Evolutionary conservation across 768 basidiomycete species (phyloP), one percentile per base, ranked within the genome.

Genomic region (Podaxis rugospora): DNA sequence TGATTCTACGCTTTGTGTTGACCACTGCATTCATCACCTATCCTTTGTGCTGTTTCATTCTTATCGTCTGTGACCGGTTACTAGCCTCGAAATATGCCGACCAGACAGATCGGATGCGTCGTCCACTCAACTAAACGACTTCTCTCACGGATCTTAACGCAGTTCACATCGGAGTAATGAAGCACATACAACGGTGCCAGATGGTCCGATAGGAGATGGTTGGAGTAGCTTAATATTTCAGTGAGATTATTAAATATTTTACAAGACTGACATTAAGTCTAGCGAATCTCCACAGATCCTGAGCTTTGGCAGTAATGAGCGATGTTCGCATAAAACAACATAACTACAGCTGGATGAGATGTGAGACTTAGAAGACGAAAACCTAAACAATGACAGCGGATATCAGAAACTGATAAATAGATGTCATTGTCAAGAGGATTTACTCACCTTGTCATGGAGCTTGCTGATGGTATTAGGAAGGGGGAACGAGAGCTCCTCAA

Each of bases 391-490:
- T 39, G 55, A 36, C 53, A 58, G 32, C 7, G 32, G 54, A 18
- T 18, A 46, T 52, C 28, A 56, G 42, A 16, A 18, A 39, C 28
- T 40, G 56, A 46, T n/a, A 60, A 65, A 42, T 63, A 44, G 57
- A 57, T 55, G 58, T 50, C 51, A 47, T 44, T 56, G 28, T 28
- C 59, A 51, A 54, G 25, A 37, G 61, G 64, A 32, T 63, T 36
- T 46, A 42, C 35, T 57, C 70, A 89, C 92, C 83, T 92, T 85
- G 72, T 98, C 95, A 57, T 83, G 88, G 51, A 95, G 84, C 79
- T 98, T 99, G 84, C 91, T 94, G 75, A 97, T 82, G 5, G 93
- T 86, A 64, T 90, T 85, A 4, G 97, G 93, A 27, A 87, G 85
- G 46, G 93, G 89, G 77, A 93, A 97, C 66, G 85, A 87, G 69